Evolutionary conservation across 2,329 filamentous ascomycete genomes (phyloP), one percentile per base, ranked within the genome.

Genomic region (Fusarium musae): DNA sequence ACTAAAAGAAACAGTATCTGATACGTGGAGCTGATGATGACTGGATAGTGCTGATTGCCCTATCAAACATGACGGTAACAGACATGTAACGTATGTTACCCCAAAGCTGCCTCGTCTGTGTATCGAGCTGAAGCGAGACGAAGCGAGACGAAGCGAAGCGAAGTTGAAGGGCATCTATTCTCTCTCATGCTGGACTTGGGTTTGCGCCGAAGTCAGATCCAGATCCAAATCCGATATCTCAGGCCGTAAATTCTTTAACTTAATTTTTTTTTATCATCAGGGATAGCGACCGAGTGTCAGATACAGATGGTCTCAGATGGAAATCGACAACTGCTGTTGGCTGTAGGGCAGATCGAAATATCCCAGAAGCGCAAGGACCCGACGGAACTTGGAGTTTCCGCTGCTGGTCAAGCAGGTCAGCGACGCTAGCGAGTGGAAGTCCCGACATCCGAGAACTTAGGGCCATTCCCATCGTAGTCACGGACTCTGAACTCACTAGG

Each of bases 371-470:
- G 70, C 70, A 72, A 62, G 68, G 57, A 40, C 52, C 44, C 39
- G 42, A 69, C 76, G 76, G 75, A 78, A 72, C 66, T 49, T 65
- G 50, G 46, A 42, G 43, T 59, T 76, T 75, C 76, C 75, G 75
- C 65, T 67, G 71, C 50, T 70, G 73, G 71, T 43, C 54, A 54
- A 53, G 71, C 50, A 69, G 73, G 71, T 43, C 54, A 54, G 56
- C 26, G 40, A 61, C 75, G 75, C 76, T 78, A 78, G 67, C 52
- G 39, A 42, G 57, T 78, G 76, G 76, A 78, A 78, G 69, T 56
- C 63, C 58, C 60, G 61, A 42, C 64, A 73, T 78, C 76, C 76
- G 76, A 70, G 71, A 63, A 61, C 52, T 72, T 75, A 77, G 59
- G 54, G 40, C 56, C 66, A 75, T 66, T 66, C 36, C 32, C 39